Base-by-base conservation (phyloP, 2,329 filamentous ascomycete genomes). In the Monosporascus cannonballus region DNA sequence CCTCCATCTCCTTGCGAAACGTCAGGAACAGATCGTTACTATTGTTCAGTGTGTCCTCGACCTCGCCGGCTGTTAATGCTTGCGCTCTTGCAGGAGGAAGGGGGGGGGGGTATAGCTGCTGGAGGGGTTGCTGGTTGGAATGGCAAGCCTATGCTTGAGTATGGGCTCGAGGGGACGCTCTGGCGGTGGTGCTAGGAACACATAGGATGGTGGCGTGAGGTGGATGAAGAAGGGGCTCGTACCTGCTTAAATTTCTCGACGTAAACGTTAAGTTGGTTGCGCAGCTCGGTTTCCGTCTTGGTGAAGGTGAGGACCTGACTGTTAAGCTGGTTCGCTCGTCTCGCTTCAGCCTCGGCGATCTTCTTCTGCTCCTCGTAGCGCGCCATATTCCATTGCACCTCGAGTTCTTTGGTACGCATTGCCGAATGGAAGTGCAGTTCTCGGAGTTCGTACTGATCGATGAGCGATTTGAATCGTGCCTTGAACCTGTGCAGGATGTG, bases 191-290 rank as follows among this genome's bases (percentile, higher is more conserved):
- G 25, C 25, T 27, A 27, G 25, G 25, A 27, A 27, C 25, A 27
- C 25, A 27, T 9, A 27, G 25, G n/a, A 41, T 41, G 6, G 38
- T 41, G 61, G 57, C 56, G 59, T 49, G 59, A 59, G 60, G 61
- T 48, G 56, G 58, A 62, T 53, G 56, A 56, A 58, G 54, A 60
- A 53, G 59, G 60, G 57, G 56, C 51, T 70, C 81, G 71, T 83
- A 96, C 93, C 89, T 99, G 94, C 77, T 97, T 97, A 75, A 97
- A 97, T 75, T 97, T 99, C 69, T 99, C 94, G 25, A 96, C 93
- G 65, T 99, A 99, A 63, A 96, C 93, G 69, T 96, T 97, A 63
- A 99, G 84, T 72, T 99, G 94, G 64, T 90, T 95, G 55, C 94
- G 80, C 51, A 99, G 79, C 71, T 97, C 93, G 17, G 89, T 87